phyloP scores from a whole-genome alignment of 2,329 filamentous ascomycete species.

The Fusarium brachygibbosum region DNA sequence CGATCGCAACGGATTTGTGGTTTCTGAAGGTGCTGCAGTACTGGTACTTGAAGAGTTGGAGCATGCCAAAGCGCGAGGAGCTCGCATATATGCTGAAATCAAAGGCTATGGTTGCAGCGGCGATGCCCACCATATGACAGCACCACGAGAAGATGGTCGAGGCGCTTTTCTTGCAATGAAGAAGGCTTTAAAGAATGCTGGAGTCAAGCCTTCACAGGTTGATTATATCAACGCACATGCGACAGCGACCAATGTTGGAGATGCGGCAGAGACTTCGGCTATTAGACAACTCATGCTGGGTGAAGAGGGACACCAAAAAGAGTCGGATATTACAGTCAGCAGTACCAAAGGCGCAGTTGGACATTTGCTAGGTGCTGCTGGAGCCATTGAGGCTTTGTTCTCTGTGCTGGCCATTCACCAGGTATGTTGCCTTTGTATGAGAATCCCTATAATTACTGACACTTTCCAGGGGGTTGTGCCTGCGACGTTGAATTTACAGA shows the following conservation, averaged over 20 bases:
- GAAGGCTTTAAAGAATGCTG: conserved; percentile 80
- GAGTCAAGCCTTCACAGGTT: conserved; percentile 75
- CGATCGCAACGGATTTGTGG: conserved; percentile 86
- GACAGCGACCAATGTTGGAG: conserved; percentile 87
- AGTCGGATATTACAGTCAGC: conserved; percentile 81
- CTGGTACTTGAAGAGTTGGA: conserved; percentile 90
- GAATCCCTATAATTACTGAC: conserved; percentile 18
- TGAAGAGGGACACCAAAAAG: conserved; percentile 72
- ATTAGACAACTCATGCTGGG: conserved; percentile 84
- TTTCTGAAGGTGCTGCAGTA: conserved; percentile 91
- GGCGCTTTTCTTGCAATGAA: conserved; percentile 90
- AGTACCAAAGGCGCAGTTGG: conserved; percentile 95
- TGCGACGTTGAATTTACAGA: conserved; percentile 85
- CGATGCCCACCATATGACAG: conserved; percentile 94
- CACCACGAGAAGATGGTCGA: conserved; percentile 83
- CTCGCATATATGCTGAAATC: conserved; percentile 88
- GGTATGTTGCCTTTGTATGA: conserved; percentile 65
- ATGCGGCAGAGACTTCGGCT: conserved; percentile 87
- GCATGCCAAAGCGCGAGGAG: conserved; percentile 84
- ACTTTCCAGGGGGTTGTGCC: conserved; percentile 79
- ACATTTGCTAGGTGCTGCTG: conserved; percentile 91
- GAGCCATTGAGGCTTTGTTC: conserved; percentile 90
- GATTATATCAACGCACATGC: conserved; percentile 98
- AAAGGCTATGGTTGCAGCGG: conserved; percentile 90
- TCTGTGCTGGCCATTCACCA: conserved; percentile 82